Percentiles rank a stretch among this genome's conserved stretches.
These are phyloP conservation scores for Tuber microsphaerosporum DNA, from an alignment of 495 filamentous ascomycete species.

Conservation along the genomic window DNA sequence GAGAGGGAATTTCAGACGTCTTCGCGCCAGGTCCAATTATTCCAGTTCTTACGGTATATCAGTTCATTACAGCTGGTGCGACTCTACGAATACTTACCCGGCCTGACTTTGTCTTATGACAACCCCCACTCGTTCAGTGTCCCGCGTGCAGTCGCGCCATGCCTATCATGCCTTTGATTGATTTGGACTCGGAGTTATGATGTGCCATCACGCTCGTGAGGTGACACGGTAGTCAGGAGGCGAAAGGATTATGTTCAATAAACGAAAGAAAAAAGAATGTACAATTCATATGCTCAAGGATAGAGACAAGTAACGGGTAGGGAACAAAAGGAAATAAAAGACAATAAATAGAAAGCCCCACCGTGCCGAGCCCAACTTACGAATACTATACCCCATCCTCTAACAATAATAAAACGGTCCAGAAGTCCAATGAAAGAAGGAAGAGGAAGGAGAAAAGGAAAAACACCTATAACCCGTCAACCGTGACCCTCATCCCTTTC, in stretches of 20 bases:
- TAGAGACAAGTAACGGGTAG: background rate
- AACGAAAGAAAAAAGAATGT: background rate
- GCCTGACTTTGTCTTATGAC: too few relatives aligned
- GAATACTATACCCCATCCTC: background rate
- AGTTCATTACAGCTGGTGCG: too few relatives aligned
- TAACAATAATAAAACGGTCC: background rate
- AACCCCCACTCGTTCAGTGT: background rate
- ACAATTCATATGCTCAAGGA: background rate
- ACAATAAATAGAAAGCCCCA: too few relatives aligned
- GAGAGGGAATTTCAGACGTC: too few relatives aligned
- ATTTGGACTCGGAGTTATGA: background rate
- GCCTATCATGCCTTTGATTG: background rate
- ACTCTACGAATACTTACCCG: too few relatives aligned
- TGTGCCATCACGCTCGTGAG: background rate
- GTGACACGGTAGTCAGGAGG: background rate
- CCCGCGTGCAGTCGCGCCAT: background rate
- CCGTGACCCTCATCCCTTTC: background rate
- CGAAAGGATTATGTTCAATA: background rate
- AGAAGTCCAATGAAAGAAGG: background rate
- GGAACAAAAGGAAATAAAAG: background rate
- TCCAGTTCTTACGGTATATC: too few relatives aligned
- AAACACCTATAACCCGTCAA: background rate
- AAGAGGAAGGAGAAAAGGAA: background rate
- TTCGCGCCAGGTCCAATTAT: too few relatives aligned
- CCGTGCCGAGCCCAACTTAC: background rate